Evolutionary conservation across 2,329 filamentous ascomycete genomes (phyloP).

Genomic region (Fusarium dimerum): DNA sequence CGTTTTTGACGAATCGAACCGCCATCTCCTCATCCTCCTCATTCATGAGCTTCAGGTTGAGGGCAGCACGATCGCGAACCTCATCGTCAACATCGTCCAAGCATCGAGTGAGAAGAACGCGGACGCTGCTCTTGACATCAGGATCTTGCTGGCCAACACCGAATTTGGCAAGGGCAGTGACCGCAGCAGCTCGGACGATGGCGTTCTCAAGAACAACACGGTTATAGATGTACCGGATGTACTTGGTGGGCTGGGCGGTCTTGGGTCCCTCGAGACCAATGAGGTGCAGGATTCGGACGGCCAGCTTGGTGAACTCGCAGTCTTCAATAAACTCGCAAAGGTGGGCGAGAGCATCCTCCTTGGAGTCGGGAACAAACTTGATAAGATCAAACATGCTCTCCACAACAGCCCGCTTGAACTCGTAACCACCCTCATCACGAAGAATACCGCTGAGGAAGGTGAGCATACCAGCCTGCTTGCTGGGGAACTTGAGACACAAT

Average conservation of each 20-base stretch:
- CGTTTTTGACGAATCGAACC: constrained; percentile 87
- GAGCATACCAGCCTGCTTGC: constrained; percentile 97
- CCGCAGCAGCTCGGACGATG: constrained; percentile 90
- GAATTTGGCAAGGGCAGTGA: constrained; percentile 95
- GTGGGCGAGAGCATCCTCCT: constrained; percentile 82
- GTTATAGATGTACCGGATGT: constrained; percentile 99
- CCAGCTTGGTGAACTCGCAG: constrained; percentile 97
- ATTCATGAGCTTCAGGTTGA: constrained; percentile 89
- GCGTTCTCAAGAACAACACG: constrained; percentile 96
- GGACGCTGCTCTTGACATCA: constrained; percentile 94
- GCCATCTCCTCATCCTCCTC: constrained; percentile 90
- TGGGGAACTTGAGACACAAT: constrained; percentile 94
- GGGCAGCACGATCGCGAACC: constrained; percentile 89
- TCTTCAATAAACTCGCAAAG: constrained; percentile 99
- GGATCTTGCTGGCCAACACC: constrained; percentile 95
- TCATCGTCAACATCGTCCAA: constrained; percentile 97
- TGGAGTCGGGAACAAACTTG: constrained; percentile 93
- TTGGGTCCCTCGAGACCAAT: constrained; percentile 94
- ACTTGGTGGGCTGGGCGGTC: constrained; percentile 95
- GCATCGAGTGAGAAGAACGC: constrained; percentile 88
- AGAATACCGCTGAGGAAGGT: constrained; percentile 96
- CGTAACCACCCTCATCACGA: constrained; percentile 94
- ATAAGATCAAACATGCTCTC: constrained; percentile 99
- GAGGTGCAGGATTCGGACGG: constrained; percentile 91
- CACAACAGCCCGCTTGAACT: constrained; percentile 96